Evolutionary conservation across 495 filamentous ascomycete species (phyloP), one percentile per base, ranked within the genome.

Genomic region (Apiosordaria backusii): DNA sequence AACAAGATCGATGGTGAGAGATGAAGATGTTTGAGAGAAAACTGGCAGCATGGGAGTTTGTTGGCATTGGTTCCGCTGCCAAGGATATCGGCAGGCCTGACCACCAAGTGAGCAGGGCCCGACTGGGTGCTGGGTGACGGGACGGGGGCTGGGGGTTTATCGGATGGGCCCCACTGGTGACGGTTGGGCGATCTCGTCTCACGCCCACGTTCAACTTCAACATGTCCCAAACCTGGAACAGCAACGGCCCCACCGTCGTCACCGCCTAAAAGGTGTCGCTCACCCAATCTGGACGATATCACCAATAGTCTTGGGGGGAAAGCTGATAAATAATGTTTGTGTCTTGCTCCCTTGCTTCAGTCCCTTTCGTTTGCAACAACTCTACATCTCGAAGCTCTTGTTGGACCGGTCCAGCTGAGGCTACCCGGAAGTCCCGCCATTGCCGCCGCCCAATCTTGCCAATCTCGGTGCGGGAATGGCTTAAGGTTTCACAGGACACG

Each of bases 41-140:
- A n/a, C 40, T 7, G 19, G 27, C 23, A 19, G 35, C 45, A 13
- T 45, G 35, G 35, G 35, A 15, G 62, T 67, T 67, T 71, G 69
- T 71, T 71, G 66, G 67, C 69, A 66, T 68, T 65, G 63, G 53
- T 62, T 55, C 26, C n/a, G 40, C 57, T 52, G 65, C 65, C 65
- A 70, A 65, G 65, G 26, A 54, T 57, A 57, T 21, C 65, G 22
- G 22, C 19, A 27, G 61, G 23, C 57, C 16, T 52, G 25, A 10
- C 26, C 27, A 29, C 21, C 40, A 26, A 60, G 61, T 54, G 45
- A 15, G 21, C 19, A 50, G 62, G 27, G 27, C 62, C 19, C 53
- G 60, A 27, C 59, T 61, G 27, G 59, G 59, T 27, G 59, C 27
- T 27, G n/a, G 26, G 25, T n/a, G 29, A 29, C 24, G 27, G 13